Percentiles rank a stretch among this genome's conserved stretches.
These are phyloP conservation scores for Ulmus americana DNA, from an alignment of 331 rosid genomes.

Conservation along the genomic window DNA sequence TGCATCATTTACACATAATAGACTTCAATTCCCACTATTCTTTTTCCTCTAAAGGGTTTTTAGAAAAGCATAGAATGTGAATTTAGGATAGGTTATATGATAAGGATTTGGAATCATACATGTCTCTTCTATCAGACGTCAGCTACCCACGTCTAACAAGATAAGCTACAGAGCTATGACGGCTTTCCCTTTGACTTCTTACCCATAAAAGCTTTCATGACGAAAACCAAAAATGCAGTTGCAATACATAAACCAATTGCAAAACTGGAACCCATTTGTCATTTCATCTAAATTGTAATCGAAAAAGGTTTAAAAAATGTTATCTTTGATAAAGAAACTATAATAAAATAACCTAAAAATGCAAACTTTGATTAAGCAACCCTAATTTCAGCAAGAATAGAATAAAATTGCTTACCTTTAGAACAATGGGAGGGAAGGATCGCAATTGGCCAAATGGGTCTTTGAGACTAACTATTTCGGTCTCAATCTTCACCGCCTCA, in stretches of 20 bases:
- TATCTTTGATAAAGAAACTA: too few species aligned
- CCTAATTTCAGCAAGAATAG: neutral
- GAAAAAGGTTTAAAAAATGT: too few species aligned
- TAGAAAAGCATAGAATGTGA: neutral
- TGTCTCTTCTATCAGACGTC: conserved; percentile 94
- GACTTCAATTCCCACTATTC: neutral
- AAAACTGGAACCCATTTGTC: conserved; percentile 35
- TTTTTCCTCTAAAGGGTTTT: neutral
- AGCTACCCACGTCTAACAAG: conserved; percentile 89
- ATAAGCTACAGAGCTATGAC: conserved; percentile 85
- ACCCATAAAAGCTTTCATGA: conserved; percentile 29
- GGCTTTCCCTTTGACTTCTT: conserved; percentile 44
- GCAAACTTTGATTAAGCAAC: too few species aligned
- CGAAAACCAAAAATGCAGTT: conserved; percentile 37
- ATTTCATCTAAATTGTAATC: conserved; percentile 31
- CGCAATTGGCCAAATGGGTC: conserved; percentile 37
- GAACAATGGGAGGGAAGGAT: conserved; percentile 32
- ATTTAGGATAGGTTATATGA: neutral
- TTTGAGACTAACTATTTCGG: conserved; percentile 7
- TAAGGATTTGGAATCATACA: conserved; percentile 60
- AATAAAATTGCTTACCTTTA: conserved; percentile 25
- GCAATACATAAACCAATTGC: conserved; percentile 60
- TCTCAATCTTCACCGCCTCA: conserved; percentile 17
- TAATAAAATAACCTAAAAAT: too few species aligned
- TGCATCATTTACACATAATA: neutral